These are phyloP conservation scores for Scedosporium boydii DNA, from an alignment of 2,329 filamentous ascomycete genomes.

Conservation along the genomic window DNA sequence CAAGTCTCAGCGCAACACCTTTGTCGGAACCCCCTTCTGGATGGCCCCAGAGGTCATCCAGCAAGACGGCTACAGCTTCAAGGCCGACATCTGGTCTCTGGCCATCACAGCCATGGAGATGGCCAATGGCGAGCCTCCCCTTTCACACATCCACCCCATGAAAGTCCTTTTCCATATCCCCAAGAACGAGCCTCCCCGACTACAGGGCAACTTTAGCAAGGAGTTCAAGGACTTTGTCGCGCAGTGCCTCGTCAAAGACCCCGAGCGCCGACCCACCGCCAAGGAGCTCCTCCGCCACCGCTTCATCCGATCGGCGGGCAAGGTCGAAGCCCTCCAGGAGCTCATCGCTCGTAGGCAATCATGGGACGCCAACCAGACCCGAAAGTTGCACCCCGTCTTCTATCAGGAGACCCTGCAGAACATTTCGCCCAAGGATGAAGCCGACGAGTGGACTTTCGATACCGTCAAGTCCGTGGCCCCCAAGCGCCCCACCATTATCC, in stretches of 20 bases:
- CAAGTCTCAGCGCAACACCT: conserved; percentile 94
- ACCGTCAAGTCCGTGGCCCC: conserved; percentile 68
- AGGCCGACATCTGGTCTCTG: conserved; percentile 88
- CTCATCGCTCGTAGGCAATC: conserved; percentile 74
- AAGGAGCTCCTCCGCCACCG: conserved; percentile 81
- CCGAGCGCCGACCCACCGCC: conserved; percentile 72
- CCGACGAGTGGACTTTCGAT: conserved; percentile 93
- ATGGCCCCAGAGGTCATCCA: conserved; percentile 95
- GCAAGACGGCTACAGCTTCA: conserved; percentile 74
- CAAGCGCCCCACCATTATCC: conserved; percentile 41
- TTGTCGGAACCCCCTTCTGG: conserved; percentile 95
- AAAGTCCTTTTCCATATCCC: conserved; percentile 88
- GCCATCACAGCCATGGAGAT: conserved; percentile 89
- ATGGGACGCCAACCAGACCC: conserved; percentile 65
- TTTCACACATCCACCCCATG: conserved; percentile 82
- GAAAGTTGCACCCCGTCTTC: conserved; percentile 65
- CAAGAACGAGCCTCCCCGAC: conserved; percentile 72
- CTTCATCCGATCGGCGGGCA: conserved; percentile 81
- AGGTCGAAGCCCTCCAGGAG: conserved; percentile 79
- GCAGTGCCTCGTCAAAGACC: conserved; percentile 85
- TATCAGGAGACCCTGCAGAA: conserved; percentile 87
- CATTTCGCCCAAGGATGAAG: conserved; percentile 55
- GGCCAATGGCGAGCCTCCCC: conserved; percentile 79
- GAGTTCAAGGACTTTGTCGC: conserved; percentile 93
- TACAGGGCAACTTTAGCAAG: conserved; percentile 78